Percentiles rank a stretch among this genome's conserved stretches.
Conservation (phyloP, 805 yeast species). For the Hanseniaspora clermontiae region DNA sequence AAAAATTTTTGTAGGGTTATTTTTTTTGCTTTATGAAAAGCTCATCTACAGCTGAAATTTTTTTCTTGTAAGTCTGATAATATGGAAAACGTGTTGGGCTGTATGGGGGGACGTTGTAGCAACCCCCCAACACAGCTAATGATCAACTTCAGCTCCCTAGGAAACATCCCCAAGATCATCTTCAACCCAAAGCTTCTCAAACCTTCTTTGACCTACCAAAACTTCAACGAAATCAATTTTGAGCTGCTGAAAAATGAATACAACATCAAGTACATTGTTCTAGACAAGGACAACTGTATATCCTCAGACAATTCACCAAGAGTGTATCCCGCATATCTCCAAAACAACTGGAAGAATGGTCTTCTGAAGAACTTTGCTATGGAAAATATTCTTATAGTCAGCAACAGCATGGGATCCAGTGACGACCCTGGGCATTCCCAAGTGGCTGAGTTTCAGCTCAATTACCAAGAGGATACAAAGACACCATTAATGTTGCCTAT, state of each 20-base stretch:
- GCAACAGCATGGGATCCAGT: conserved; percentile 85
- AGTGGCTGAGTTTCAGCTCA: conserved; percentile 19
- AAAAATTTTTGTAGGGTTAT: background rate
- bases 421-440: conserved; percentile 45
- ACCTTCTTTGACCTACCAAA: conserved; percentile 47
- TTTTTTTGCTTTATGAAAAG: background rate
- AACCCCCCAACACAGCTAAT: background rate
- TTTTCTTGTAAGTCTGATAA: too few relatives aligned
- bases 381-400: conserved; percentile 54
- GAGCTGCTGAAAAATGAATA: conserved; percentile 17
- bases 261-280: conserved; percentile 58
- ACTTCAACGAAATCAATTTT: conserved; percentile 44
- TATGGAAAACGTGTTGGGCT: background rate
- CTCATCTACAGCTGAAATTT: too few relatives aligned
- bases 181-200: conserved; percentile 54
- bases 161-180: conserved; percentile 49
- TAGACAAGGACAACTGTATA: conserved; percentile 93
- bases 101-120: background rate
- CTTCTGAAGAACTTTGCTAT: conserved; percentile 39
- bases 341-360: conserved; percentile 37
- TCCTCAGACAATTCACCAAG: conserved; percentile 69
- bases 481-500: conserved; percentile 18
- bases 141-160: conserved; percentile 60
- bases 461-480: conserved; percentile 50
- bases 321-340: conserved; percentile 61